Evolutionary conservation across 2,329 filamentous ascomycete genomes (phyloP).

Genomic region (Aspergillus tanneri): DNA sequence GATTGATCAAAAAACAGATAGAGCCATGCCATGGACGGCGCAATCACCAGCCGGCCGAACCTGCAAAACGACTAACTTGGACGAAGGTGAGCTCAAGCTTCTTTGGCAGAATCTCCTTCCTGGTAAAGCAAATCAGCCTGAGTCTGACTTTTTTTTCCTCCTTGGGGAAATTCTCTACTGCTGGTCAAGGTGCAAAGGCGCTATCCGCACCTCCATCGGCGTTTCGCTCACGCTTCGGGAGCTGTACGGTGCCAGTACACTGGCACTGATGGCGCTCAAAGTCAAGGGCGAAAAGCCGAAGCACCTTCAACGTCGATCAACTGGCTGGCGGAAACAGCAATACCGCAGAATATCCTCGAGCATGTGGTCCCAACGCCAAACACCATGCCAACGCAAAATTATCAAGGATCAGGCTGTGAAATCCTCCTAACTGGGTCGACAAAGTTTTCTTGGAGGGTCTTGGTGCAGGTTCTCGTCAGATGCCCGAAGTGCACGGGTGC

Average conservation of each 20-base stretch:
- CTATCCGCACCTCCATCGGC: constrained; percentile 24
- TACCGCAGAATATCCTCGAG: constrained; percentile 3
- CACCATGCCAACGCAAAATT: neutral
- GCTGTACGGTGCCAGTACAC: constrained; percentile 4
- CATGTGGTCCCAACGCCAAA: neutral
- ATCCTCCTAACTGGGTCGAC: constrained; percentile 4
- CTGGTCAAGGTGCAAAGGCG: constrained; percentile 29
- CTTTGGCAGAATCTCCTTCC: constrained; percentile 23
- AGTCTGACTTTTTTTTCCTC: constrained; percentile 34
- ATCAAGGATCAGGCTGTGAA: neutral
- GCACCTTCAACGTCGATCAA: constrained; percentile 3
- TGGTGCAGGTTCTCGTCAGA: neutral
- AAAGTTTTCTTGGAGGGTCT: neutral
- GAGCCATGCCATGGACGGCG: constrained; percentile 23
- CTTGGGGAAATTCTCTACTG: constrained; percentile 40
- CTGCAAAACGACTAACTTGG: constrained; percentile 8
- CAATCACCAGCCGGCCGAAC: neutral
- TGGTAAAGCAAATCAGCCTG: neutral
- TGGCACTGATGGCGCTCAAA: constrained; percentile 7
- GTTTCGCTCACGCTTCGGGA: constrained; percentile 4
- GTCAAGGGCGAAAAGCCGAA: neutral
- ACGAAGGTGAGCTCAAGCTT: constrained; percentile 19
- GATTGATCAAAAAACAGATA: constrained; percentile 21
- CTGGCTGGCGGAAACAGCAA: constrained; percentile 8
- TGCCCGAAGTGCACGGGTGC: neutral